A percentile compares a stretch with the other conserved stretches of the same genome.
Evolutionary conservation across 2,329 filamentous ascomycete species (phyloP).

Genomic region (Neonectria ditissima): DNA sequence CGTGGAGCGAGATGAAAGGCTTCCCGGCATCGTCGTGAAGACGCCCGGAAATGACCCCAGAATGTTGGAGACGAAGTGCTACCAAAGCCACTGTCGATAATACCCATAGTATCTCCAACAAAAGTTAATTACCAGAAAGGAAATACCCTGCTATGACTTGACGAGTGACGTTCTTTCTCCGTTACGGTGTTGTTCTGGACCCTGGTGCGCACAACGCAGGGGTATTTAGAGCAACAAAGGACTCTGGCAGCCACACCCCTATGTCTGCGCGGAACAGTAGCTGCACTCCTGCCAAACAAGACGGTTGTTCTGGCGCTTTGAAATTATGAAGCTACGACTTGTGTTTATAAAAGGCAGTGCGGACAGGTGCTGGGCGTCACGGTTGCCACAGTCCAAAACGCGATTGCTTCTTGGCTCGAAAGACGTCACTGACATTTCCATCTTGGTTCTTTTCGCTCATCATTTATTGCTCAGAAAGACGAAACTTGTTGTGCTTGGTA

Average conservation of each 20-base stretch:
- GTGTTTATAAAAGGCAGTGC: background rate
- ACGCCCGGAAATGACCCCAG: background rate
- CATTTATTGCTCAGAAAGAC: background rate
- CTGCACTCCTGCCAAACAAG: background rate
- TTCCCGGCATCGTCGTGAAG: background rate
- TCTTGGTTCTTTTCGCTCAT: background rate
- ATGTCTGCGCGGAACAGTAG: background rate
- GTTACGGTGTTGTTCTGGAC: background rate
- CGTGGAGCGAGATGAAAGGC: background rate
- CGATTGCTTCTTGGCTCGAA: background rate
- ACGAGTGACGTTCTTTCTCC: background rate
- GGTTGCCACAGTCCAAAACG: background rate
- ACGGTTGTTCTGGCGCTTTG: background rate
- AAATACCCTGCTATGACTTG: background rate
- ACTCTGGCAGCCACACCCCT: background rate
- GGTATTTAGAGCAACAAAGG: background rate
- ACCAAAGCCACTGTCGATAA: constrained; percentile 7
- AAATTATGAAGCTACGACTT: background rate
- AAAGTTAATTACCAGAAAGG: background rate
- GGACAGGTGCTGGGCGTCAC: background rate
- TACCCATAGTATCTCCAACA: constrained; percentile 6
- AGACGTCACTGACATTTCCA: background rate
- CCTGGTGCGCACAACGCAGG: background rate
- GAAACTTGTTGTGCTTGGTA: background rate
- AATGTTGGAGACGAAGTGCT: constrained; percentile 1